Evolutionary conservation across 345 rosid genomes (phyloP).

Genomic region (Aegle marmelos): DNA sequence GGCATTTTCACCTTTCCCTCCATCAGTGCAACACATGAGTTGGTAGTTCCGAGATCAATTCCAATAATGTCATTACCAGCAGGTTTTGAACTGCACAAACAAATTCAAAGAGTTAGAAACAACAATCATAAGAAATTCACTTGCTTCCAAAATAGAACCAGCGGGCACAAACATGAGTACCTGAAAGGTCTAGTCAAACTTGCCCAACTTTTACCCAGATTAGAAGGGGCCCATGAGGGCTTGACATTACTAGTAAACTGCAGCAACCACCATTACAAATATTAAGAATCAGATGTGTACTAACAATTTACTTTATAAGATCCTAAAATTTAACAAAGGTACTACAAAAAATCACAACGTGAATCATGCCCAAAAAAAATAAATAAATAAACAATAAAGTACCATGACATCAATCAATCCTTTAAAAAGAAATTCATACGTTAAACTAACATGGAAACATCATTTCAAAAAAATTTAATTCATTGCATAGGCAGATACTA

Average conservation of each 20-base stretch:
- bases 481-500: not conserved
- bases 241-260: conserved; percentile 58
- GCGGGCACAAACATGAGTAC: conserved; percentile 22
- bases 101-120: not conserved
- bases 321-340: too few relatives aligned
- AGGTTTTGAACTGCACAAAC: conserved; percentile 61
- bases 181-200: conserved; percentile 72
- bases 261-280: not conserved
- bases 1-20: conserved; percentile 75
- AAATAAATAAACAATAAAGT: not conserved
- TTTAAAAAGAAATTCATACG: not conserved
- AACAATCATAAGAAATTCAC: not conserved
- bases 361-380: too few relatives aligned
- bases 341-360: too few relatives aligned
- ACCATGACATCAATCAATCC: not conserved
- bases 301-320: too few relatives aligned
- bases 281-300: not conserved
- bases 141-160: not conserved
- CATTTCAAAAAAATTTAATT: not conserved
- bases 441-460: not conserved
- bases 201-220: conserved; percentile 42
- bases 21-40: conserved; percentile 97
- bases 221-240: conserved; percentile 39
- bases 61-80: conserved; percentile 88
- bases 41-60: conserved; percentile 95